phyloP scores from a whole-genome alignment of 2,329 filamentous ascomycete genomes.

The Dactylellina drechsleri region DNA sequence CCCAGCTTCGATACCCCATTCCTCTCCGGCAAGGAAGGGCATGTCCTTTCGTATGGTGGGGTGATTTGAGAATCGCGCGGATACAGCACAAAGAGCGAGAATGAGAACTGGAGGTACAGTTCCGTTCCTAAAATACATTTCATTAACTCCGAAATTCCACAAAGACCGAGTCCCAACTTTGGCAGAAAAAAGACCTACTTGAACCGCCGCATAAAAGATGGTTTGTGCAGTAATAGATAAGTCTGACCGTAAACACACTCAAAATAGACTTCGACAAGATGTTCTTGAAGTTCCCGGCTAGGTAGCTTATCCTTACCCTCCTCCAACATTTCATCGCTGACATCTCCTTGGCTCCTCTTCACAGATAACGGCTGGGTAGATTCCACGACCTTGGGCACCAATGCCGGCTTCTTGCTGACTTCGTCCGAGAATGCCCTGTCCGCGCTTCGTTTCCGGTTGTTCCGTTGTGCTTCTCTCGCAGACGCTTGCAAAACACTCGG shows the following conservation, averaged over 20 bases:
- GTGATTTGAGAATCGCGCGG: conserved; percentile 93
- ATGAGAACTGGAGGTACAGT: conserved; percentile 88
- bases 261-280: conserved; percentile 93
- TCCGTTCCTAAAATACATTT: conserved; percentile 68
- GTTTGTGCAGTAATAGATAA: conserved; percentile 93
- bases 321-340: conserved; percentile 73
- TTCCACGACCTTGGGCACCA: conserved; percentile 46
- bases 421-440: conserved; percentile 83
- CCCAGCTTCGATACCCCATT: conserved; percentile 87
- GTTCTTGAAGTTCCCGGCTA: conserved; percentile 86
- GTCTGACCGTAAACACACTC: conserved; percentile 95
- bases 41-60: conserved; percentile 77
- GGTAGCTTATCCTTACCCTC: conserved; percentile 87
- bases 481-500: conserved; percentile 68
- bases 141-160: conserved; percentile 55
- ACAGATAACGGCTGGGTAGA: conserved; percentile 47
- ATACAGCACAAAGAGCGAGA: conserved; percentile 92
- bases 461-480: conserved; percentile 64
- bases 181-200: conserved; percentile 65
- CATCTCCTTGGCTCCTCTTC: conserved; percentile 50
- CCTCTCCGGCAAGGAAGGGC: conserved; percentile 88
- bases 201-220: conserved; percentile 91
- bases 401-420: conserved; percentile 46
- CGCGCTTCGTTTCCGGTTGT: conserved; percentile 79
- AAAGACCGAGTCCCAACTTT: background rate